Evolutionary conservation across 2,329 filamentous ascomycete species (phyloP), one percentile per base, ranked within the genome.

Genomic region (Fusarium poae): DNA sequence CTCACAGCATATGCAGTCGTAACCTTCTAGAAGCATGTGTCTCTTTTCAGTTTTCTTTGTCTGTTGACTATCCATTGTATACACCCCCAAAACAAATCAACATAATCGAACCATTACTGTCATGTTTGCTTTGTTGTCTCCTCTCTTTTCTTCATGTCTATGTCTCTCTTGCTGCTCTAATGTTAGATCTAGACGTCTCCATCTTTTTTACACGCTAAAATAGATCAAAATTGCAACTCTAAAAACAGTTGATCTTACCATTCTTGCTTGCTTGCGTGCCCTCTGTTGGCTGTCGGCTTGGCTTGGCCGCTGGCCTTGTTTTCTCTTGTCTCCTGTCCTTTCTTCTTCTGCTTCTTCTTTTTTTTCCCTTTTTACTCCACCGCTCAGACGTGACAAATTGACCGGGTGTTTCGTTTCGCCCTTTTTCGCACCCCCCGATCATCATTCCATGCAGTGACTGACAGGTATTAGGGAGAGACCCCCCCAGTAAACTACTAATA

Each of bases 361-460:
- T 45, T 60, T 58, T 46, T 49, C 45, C 43, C 37, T 37, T 50
- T 37, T 11, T 32, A 13, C 66, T 55, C 66, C 66, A 70, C 64
- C 23, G 40, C 48, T n/a, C 21, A 50, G 43, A 56, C 43, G n/a
- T 34, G 30, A 30, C 39, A 45, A 51, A 39, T 21, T 39, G 16
- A n/a, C 32, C 6, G n/a, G 42, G 60, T 25, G 60, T 65, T 65
- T 65, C 35, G 60, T 65, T 65, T 65, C 45, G 52, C 61, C 45
- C 59, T 64, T 57, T 64, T 18, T 20, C n/a, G 13, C 35, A 37
- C 35, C 23, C 23, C 40, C n/a, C 39, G 32, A 46, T 27, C 54
- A 46, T 25, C 57, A 52, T 61, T 61, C 54, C 58, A 45, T 29
- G 29, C 27, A 29, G 12, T 45, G 43, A 20, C 12, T 45, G 42